phyloP scores from a whole-genome alignment of 331 rosid genomes.

The Saraca asoca region DNA sequence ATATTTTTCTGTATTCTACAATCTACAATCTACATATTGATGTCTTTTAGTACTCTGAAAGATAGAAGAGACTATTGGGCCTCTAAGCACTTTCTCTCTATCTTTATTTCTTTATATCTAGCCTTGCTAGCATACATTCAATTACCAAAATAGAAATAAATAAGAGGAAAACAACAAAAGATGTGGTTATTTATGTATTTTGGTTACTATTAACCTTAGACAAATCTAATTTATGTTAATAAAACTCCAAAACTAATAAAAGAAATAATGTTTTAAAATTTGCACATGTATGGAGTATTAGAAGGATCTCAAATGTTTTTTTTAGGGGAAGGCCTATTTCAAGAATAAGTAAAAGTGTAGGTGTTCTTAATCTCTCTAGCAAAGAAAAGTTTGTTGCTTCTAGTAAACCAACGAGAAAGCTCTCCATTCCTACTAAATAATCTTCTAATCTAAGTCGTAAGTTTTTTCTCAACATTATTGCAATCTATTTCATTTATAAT shows the following conservation, averaged over 20 bases:
- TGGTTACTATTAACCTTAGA: background rate
- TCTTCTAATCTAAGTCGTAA: slow-evolving; percentile 52
- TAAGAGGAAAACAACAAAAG: too few relatives aligned
- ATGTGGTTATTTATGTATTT: background rate
- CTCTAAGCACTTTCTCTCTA: slow-evolving; percentile 13
- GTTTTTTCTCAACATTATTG: slow-evolving; percentile 54
- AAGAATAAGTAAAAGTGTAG: slow-evolving; percentile 64
- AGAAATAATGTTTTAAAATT: too few relatives aligned
- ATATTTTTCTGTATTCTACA: background rate
- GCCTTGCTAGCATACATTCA: background rate
- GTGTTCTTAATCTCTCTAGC: slow-evolving; percentile 68
- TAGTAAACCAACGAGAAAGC: slow-evolving; percentile 80
- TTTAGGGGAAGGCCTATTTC: slow-evolving; percentile 56
- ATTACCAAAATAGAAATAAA: too few relatives aligned
- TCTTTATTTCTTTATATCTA: slow-evolving; percentile 19
- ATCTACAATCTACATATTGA: background rate
- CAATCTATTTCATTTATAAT: too few relatives aligned
- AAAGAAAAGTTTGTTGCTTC: slow-evolving; percentile 56
- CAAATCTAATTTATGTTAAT: background rate
- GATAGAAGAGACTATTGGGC: slow-evolving; percentile 4
- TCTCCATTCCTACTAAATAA: slow-evolving; percentile 62
- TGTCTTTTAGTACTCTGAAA: background rate
- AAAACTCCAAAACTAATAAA: too few relatives aligned
- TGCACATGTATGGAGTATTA: background rate
- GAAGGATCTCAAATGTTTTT: slow-evolving; percentile 3